These are phyloP conservation scores for Vitis vinifera DNA, from an alignment of 164 flowering plant species.

Conservation along the genomic window DNA sequence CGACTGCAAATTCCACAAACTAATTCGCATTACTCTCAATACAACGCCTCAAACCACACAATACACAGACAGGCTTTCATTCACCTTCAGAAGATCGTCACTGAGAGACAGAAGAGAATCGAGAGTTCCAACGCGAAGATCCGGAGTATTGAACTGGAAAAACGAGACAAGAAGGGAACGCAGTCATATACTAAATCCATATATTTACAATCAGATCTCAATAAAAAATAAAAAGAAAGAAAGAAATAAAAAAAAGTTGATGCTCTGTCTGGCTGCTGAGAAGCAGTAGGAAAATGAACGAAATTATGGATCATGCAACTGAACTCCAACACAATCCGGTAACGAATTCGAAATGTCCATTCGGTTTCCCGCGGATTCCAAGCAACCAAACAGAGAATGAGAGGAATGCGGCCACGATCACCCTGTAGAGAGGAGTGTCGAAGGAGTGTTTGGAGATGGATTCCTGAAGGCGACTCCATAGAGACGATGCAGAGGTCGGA, in stretches of 20 bases:
- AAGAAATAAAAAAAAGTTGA: neutral
- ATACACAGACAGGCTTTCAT: too few species aligned
- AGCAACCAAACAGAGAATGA: too few species aligned
- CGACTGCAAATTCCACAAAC: constrained; percentile 47
- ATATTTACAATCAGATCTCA: neutral
- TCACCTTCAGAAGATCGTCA: constrained; percentile 89
- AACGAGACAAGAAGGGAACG: neutral
- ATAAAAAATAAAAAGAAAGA: neutral
- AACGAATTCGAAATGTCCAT: too few species aligned
- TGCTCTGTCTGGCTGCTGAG: too few species aligned
- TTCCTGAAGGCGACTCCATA: constrained; percentile 81
- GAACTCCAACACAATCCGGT: too few species aligned
- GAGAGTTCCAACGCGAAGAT: constrained; percentile 93
- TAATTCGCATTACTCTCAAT: too few species aligned
- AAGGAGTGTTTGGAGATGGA: constrained; percentile 84
- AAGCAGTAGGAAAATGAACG: too few species aligned
- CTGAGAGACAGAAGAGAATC: constrained; percentile 93
- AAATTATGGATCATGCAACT: too few species aligned
- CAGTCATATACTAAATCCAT: too few species aligned
- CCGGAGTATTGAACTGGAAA: constrained; percentile 80
- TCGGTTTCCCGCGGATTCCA: too few species aligned
- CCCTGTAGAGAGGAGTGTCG: constrained; percentile 89
- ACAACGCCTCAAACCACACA: too few species aligned
- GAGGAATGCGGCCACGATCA: constrained; percentile 7
- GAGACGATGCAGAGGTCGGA: constrained; percentile 52